These are phyloP conservation scores for Boletus sp. DNA, from an alignment of 1,284 basidiomycete genomes.

Conservation along the genomic window DNA sequence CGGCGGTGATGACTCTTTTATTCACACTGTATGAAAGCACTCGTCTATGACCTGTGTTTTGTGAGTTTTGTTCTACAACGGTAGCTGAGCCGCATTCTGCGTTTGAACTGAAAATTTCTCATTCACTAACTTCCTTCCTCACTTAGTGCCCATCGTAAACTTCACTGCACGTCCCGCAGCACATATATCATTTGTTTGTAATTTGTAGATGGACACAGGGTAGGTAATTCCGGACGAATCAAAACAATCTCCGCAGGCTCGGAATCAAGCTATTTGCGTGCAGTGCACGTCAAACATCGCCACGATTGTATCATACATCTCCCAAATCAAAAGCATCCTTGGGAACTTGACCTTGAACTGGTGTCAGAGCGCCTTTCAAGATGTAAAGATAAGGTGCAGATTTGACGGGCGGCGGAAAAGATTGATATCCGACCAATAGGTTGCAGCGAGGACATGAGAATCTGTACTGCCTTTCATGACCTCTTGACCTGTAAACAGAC, in stretches of 20 bases:
- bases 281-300: slow-evolving; percentile 7
- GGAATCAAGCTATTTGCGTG: not conserved
- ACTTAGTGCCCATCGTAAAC: not conserved
- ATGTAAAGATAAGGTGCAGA: slow-evolving; percentile 72
- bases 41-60: slow-evolving; percentile 30
- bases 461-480: slow-evolving; percentile 72
- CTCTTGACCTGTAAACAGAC: slow-evolving; percentile 44
- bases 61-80: slow-evolving; percentile 50
- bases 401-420: slow-evolving; percentile 65
- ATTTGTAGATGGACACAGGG: not conserved
- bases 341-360: slow-evolving; percentile 74
- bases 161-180: not conserved
- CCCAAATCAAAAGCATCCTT: slow-evolving; percentile 70
- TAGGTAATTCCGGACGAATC: not conserved
- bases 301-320: slow-evolving; percentile 19
- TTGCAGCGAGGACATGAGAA: slow-evolving; percentile 74
- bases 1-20: slow-evolving; percentile 42
- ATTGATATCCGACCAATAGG: slow-evolving; percentile 71
- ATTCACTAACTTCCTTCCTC: slow-evolving; percentile 13
- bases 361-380: slow-evolving; percentile 67
- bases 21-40: slow-evolving; percentile 50
- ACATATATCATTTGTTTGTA: not conserved
- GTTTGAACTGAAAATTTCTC: not conserved
- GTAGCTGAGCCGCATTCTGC: slow-evolving; percentile 53
- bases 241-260: not conserved